Evolutionary conservation across 352 stramenopile genomes (phyloP).

Genomic region (Globisporangium viniferum): DNA sequence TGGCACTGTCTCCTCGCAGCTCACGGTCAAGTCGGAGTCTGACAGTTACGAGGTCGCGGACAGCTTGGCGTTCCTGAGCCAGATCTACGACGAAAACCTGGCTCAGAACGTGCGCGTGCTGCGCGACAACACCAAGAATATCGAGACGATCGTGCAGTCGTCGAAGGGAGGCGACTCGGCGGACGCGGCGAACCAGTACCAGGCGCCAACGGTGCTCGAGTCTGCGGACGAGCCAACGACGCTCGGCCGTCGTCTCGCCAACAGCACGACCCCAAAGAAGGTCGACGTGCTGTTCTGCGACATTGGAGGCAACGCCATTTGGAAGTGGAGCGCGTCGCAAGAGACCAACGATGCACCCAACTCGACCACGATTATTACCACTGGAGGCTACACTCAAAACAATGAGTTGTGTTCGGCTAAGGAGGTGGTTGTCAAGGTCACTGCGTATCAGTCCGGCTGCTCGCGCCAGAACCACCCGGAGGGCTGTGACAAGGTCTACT

Average conservation of each 20-base stretch:
- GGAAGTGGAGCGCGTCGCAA: constrained; percentile 60
- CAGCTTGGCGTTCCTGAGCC: constrained; percentile 35
- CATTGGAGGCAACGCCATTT: constrained; percentile 68
- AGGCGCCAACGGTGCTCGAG: constrained; percentile 45
- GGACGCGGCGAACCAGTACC: constrained; percentile 32
- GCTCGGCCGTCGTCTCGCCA: constrained; percentile 33
- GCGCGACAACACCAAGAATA: constrained; percentile 42
- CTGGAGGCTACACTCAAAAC: constrained; percentile 19
- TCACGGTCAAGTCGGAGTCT: constrained; percentile 16
- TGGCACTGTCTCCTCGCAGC: constrained; percentile 11
- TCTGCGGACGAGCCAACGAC: constrained; percentile 26
- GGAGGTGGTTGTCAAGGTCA: constrained; percentile 49
- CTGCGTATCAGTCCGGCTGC: constrained; percentile 64
- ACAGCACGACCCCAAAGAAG: constrained; percentile 18
- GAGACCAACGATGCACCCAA: constrained; percentile 28
- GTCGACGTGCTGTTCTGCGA: constrained; percentile 72
- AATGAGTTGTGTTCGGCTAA: constrained; percentile 18
- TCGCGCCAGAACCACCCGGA: constrained; percentile 64
- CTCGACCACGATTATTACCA: constrained; percentile 21
- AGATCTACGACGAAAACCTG: constrained; percentile 52
- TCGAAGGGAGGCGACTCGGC: constrained; percentile 27
- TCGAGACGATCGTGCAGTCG: constrained; percentile 61
- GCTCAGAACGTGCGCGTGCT: constrained; percentile 46
- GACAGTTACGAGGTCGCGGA: constrained; percentile 27
- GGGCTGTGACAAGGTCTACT: constrained; percentile 65